These are phyloP conservation scores for Ophiostoma montium DNA, from an alignment of 2,329 filamentous ascomycete genomes.

Conservation along the genomic window DNA sequence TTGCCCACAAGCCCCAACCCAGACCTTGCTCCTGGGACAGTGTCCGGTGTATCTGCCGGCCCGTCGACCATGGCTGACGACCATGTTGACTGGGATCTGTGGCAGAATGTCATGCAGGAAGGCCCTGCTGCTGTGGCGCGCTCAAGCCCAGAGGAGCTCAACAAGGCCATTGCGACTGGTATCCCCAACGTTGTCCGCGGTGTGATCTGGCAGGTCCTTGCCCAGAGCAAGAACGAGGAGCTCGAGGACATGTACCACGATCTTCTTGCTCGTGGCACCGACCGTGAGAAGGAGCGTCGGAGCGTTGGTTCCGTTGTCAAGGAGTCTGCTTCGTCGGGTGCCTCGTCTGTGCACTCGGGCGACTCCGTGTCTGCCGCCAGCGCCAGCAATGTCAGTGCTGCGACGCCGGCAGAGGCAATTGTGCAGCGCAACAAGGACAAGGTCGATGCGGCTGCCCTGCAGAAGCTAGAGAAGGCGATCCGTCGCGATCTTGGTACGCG, in stretches of 20 bases:
- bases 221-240: constrained; percentile 87
- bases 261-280: constrained; percentile 63
- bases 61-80: constrained; percentile 55
- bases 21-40: constrained; percentile 69
- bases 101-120: constrained; percentile 92
- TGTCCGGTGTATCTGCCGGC: constrained; percentile 63
- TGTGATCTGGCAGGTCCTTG: constrained; percentile 97
- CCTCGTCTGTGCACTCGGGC: constrained; percentile 74
- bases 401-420: constrained; percentile 12
- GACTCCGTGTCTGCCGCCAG: constrained; percentile 33
- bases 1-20: constrained; percentile 52
- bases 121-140: constrained; percentile 78
- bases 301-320: constrained; percentile 40
- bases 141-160: constrained; percentile 79
- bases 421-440: constrained; percentile 65
- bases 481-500: constrained; percentile 79
- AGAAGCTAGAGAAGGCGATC: constrained; percentile 83
- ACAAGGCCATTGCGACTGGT: constrained; percentile 77
- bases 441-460: constrained; percentile 57
- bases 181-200: constrained; percentile 91
- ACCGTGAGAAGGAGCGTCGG: constrained; percentile 56
- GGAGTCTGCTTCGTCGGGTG: constrained; percentile 56
- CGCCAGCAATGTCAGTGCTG: constrained; percentile 11
- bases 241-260: constrained; percentile 79
- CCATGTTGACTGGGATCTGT: constrained; percentile 90